Conservation (phyloP, 768 basidiomycete species). For the Termitomyces sp. region DNA sequence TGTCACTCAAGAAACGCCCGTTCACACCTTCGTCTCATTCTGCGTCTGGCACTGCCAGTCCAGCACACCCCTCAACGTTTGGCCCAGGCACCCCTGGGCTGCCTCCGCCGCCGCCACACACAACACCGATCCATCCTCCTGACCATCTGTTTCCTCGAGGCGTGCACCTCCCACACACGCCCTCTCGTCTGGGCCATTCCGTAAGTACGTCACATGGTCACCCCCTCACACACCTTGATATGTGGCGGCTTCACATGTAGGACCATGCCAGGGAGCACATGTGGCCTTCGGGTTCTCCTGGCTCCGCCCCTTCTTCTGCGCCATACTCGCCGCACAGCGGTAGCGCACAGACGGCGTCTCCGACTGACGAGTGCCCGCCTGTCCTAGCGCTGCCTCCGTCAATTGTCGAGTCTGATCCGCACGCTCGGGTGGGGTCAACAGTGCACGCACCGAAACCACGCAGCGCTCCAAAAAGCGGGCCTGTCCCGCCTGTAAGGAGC, state of each 20-base stretch:
- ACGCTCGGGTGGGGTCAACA: background rate
- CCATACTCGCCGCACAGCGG: constrained; percentile 7
- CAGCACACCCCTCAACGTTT: constrained; percentile 30
- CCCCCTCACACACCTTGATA: background rate
- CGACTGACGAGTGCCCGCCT: constrained; percentile 10
- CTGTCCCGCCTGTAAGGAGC: constrained; percentile 1
- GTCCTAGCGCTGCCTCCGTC: constrained; percentile 10
- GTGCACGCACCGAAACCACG: constrained; percentile 15
- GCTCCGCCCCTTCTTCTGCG: constrained; percentile 9
- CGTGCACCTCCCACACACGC: constrained; percentile 14
- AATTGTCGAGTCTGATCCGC: constrained; percentile 3
- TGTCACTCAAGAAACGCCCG: constrained; percentile 43
- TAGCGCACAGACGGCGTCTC: constrained; percentile 4
- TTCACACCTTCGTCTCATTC: constrained; percentile 36
- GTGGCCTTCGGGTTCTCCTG: constrained; percentile 7
- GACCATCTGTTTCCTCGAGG: constrained; percentile 23
- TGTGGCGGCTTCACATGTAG: constrained; percentile 3
- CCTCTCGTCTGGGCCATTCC: constrained; percentile 15
- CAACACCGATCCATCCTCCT: constrained; percentile 17
- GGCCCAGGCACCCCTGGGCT: constrained; percentile 17
- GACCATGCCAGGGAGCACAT: constrained; percentile 8
- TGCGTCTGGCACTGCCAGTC: constrained; percentile 47
- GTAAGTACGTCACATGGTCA: constrained; percentile 8
- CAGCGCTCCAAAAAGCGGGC: constrained; percentile 10
- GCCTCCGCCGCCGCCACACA: constrained; percentile 20